These are phyloP conservation scores for Cucurbita moschata DNA, from an alignment of 306 rosid species.

Conservation along the genomic window DNA sequence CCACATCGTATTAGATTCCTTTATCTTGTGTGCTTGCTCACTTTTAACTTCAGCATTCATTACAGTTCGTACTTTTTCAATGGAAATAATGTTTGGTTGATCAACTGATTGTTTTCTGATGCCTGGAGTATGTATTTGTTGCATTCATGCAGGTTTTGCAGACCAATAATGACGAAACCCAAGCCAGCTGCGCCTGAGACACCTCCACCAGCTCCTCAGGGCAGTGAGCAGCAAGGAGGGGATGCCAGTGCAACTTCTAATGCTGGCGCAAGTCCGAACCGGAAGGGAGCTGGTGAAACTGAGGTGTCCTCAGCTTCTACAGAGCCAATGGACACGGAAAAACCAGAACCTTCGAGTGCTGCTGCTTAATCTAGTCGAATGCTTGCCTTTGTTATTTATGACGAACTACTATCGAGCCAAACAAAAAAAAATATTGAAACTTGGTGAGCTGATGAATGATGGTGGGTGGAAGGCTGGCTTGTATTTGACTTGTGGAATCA, in stretches of 20 bases:
- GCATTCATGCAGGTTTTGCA: slow-evolving; percentile 35
- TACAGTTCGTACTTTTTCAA: too few species aligned
- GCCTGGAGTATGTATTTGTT: too few species aligned
- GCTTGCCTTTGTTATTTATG: not conserved
- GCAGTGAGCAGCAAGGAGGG: slow-evolving; percentile 28
- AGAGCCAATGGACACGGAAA: slow-evolving; percentile 51
- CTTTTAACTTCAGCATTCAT: too few species aligned
- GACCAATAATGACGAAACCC: slow-evolving; percentile 78
- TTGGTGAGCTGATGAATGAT: not conserved
- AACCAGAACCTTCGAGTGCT: slow-evolving; percentile 36
- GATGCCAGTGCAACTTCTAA: slow-evolving; percentile 15
- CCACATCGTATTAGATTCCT: too few species aligned
- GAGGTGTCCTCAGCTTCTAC: slow-evolving; percentile 29
- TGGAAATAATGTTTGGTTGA: too few species aligned
- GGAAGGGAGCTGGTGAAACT: slow-evolving; percentile 19
- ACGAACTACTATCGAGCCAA: not conserved
- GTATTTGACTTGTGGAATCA: slow-evolving; percentile 9
- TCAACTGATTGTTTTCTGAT: too few species aligned
- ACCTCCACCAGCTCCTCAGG: slow-evolving; percentile 42
- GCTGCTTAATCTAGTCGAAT: slow-evolving; percentile 22
- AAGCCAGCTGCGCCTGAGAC: slow-evolving; percentile 54
- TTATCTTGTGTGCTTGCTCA: too few species aligned
- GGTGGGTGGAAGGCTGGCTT: not conserved
- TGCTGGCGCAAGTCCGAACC: slow-evolving; percentile 9
- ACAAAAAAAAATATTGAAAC: not conserved